phyloP scores from a whole-genome alignment of 148 eudicot species.

The Tetragonia tetragonoides region DNA sequence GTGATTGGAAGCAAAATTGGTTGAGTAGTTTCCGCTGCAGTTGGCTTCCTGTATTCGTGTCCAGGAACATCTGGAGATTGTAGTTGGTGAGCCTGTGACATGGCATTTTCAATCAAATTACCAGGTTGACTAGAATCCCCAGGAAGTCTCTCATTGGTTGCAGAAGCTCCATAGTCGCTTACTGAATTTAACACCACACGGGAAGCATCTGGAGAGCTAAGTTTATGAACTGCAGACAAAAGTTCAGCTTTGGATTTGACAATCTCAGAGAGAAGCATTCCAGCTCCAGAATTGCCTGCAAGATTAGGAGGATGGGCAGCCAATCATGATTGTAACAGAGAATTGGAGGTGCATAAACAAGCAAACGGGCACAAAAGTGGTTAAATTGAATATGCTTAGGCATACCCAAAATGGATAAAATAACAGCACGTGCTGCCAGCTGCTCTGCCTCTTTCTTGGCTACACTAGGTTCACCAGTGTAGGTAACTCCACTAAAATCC shows the following conservation, averaged over 20 bases:
- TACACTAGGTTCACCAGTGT: constrained; percentile 42
- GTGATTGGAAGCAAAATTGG: constrained; percentile 20
- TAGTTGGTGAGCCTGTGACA: constrained; percentile 11
- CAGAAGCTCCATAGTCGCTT: constrained; percentile 4
- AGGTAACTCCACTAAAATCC: constrained; percentile 44
- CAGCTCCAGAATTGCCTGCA: constrained; percentile 43
- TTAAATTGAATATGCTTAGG: background rate
- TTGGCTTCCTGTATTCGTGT: constrained; percentile 26
- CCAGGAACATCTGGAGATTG: constrained; percentile 2
- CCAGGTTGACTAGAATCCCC: constrained; percentile 15
- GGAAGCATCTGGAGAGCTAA: constrained; percentile 11
- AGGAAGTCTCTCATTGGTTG: constrained; percentile 12
- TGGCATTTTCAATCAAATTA: constrained; percentile 8
- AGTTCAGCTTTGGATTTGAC: constrained; percentile 48
- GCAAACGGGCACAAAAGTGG: background rate
- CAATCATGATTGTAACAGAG: background rate
- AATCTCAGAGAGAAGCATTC: constrained; percentile 40
- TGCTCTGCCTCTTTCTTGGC: constrained; percentile 69
- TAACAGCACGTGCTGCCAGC: constrained; percentile 48
- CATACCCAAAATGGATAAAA: constrained; percentile 58
- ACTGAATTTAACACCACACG: constrained; percentile 20
- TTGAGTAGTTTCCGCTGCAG: constrained; percentile 19
- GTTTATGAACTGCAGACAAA: constrained; percentile 30
- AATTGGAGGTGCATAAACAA: background rate
- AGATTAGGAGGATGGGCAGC: background rate